A percentile compares a stretch with the other conserved stretches of the same genome.
These are phyloP conservation scores for Leptosphaerulina australis DNA, from an alignment of 2,329 filamentous ascomycete species.

Conservation along the genomic window DNA sequence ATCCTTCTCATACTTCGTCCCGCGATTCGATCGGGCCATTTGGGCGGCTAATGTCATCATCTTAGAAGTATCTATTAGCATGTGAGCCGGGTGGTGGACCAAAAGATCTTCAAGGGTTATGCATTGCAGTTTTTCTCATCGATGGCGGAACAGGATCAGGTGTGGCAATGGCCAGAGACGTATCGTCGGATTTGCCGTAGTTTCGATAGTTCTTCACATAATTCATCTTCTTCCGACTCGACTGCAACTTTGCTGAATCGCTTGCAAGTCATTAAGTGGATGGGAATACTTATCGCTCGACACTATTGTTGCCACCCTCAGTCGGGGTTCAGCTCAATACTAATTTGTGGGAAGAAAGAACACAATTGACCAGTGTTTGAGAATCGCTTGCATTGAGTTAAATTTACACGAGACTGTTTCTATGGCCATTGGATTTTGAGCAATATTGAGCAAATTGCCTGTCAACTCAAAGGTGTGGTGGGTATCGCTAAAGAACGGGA, in stretches of 20 bases:
- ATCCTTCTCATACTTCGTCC: slow-evolving; percentile 28
- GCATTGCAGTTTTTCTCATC: slow-evolving; percentile 35
- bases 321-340: too few relatives aligned
- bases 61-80: slow-evolving; percentile 39
- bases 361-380: not conserved
- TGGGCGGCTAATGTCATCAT: slow-evolving; percentile 29
- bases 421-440: slow-evolving; percentile 5
- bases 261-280: too few relatives aligned
- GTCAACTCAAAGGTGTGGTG: slow-evolving; percentile 13
- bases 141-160: slow-evolving; percentile 33
- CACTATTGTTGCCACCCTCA: too few relatives aligned
- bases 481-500: slow-evolving; percentile 25
- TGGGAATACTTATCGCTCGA: too few relatives aligned
- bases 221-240: slow-evolving; percentile 27
- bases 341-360: not conserved
- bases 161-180: slow-evolving; percentile 22
- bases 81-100: slow-evolving; percentile 24
- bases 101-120: slow-evolving; percentile 35
- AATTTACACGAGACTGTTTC: not conserved
- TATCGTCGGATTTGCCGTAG: slow-evolving; percentile 35
- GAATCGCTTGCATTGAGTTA: not conserved
- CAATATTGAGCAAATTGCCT: slow-evolving; percentile 2
- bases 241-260: too few relatives aligned
- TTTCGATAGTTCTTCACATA: slow-evolving; percentile 36
- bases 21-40: slow-evolving; percentile 19